These are phyloP conservation scores for Salix udensis DNA, from an alignment of 345 rosid genomes.

Conservation along the genomic window DNA sequence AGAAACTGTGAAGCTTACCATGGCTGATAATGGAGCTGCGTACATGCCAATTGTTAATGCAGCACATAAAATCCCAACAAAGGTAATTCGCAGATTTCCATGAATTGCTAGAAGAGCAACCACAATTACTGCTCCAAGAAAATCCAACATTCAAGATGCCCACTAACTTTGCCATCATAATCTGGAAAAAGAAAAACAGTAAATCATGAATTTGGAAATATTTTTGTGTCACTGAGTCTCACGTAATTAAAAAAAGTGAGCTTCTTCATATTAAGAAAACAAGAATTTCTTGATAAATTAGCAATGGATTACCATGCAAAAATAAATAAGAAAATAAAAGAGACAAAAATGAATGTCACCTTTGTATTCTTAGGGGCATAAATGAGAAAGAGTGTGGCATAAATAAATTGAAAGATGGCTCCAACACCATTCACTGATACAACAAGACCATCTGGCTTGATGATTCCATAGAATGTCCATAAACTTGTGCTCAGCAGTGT, in stretches of 20 bases:
- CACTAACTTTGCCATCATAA: too few species aligned
- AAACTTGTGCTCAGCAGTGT: constrained; percentile 15
- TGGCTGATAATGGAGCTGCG: constrained; percentile 61
- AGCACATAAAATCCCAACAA: constrained; percentile 43
- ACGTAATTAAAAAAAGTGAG: too few species aligned
- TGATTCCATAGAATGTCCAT: constrained; percentile 20
- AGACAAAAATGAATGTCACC: background rate
- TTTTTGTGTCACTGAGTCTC: too few species aligned
- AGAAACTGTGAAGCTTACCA: constrained; percentile 33
- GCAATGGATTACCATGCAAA: background rate
- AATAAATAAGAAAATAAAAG: background rate
- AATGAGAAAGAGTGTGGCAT: constrained; percentile 10
- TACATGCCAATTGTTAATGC: constrained; percentile 55
- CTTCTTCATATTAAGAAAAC: too few species aligned
- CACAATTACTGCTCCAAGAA: background rate
- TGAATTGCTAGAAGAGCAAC: background rate
- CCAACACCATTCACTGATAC: constrained; percentile 16
- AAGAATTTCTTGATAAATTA: background rate
- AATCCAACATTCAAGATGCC: background rate
- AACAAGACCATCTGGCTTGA: constrained; percentile 16
- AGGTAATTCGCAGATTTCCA: background rate
- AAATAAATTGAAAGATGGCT: constrained; percentile 2
- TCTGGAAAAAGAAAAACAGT: too few species aligned
- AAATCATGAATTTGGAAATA: too few species aligned
- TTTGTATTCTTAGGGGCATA: constrained; percentile 11